Conservation (phyloP, 176 grass and related monocot species). For the Aegilops longissima region DNA sequence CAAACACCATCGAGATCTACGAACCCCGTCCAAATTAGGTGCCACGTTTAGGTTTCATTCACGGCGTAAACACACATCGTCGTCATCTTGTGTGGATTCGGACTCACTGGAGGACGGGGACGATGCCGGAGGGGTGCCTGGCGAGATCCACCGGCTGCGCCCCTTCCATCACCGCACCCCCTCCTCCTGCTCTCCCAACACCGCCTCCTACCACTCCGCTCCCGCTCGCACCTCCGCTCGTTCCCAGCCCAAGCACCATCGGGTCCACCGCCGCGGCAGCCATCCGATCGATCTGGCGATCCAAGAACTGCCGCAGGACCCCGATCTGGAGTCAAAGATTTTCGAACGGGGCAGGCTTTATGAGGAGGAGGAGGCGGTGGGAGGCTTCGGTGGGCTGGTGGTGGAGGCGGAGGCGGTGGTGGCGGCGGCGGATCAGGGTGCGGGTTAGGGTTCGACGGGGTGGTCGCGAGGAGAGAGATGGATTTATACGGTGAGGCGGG, state of each 20-base stretch:
- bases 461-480: background rate
- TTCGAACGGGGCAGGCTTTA: conserved; percentile 30
- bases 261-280: conserved; percentile 24
- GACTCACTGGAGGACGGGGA: conserved; percentile 81
- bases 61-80: background rate
- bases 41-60: background rate
- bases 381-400: background rate
- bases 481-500: conserved; percentile 13
- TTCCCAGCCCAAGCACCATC: conserved; percentile 18
- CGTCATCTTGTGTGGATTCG: background rate
- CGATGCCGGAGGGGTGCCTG: conserved; percentile 53
- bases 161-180: conserved; percentile 5
- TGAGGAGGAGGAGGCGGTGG: background rate
- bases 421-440: conserved; percentile 15
- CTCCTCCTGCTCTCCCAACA: background rate
- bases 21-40: background rate
- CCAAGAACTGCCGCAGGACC: background rate
- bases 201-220: background rate
- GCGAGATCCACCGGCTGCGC: conserved; percentile 21
- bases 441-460: conserved; percentile 18
- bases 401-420: conserved; percentile 9
- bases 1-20: background rate
- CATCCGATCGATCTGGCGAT: conserved; percentile 14
- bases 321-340: background rate
- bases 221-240: background rate